phyloP scores from a whole-genome alignment of 2,329 filamentous ascomycete species.

The Chaetomium sp. region DNA sequence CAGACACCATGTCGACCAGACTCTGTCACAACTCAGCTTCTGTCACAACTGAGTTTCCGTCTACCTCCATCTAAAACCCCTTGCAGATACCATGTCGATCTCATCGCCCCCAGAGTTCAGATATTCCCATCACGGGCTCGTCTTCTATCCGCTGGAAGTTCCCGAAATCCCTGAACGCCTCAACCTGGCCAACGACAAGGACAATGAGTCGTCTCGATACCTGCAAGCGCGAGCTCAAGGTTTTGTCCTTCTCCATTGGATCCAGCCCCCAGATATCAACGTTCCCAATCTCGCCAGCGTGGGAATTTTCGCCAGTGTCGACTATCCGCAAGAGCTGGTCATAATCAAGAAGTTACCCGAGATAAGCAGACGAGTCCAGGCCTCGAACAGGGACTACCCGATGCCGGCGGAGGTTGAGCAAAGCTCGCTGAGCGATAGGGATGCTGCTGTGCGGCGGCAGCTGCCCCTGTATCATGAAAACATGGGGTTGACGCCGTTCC shows the following conservation, averaged over 20 bases:
- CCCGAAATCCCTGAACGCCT: not conserved
- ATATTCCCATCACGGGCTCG: slow-evolving; percentile 11
- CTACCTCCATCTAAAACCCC: not conserved
- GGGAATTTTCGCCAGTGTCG: slow-evolving; percentile 19
- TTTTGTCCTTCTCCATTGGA: slow-evolving; percentile 18
- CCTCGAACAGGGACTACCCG: not conserved
- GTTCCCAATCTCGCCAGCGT: not conserved
- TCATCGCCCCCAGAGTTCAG: not conserved
- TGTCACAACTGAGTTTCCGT: not conserved
- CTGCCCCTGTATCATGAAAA: slow-evolving; percentile 3
- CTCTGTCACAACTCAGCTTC: not conserved
- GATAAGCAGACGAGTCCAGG: not conserved
- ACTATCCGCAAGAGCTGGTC: slow-evolving; percentile 23
- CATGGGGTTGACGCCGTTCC: slow-evolving; percentile 10
- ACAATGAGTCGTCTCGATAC: slow-evolving; percentile 10
- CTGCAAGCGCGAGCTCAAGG: not conserved
- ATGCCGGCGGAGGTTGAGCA: slow-evolving; percentile 20
- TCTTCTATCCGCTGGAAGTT: slow-evolving; percentile 11
- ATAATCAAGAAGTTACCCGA: slow-evolving; percentile 22
- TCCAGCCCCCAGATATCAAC: not conserved
- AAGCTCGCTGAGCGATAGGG: slow-evolving; percentile 1
- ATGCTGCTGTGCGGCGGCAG: slow-evolving; percentile 13
- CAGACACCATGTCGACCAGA: not conserved
- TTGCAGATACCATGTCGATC: slow-evolving; percentile 1
- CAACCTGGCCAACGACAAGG: not conserved